phyloP scores from a whole-genome alignment of 768 basidiomycete species.

The Mrakia hoshinonis region DNA sequence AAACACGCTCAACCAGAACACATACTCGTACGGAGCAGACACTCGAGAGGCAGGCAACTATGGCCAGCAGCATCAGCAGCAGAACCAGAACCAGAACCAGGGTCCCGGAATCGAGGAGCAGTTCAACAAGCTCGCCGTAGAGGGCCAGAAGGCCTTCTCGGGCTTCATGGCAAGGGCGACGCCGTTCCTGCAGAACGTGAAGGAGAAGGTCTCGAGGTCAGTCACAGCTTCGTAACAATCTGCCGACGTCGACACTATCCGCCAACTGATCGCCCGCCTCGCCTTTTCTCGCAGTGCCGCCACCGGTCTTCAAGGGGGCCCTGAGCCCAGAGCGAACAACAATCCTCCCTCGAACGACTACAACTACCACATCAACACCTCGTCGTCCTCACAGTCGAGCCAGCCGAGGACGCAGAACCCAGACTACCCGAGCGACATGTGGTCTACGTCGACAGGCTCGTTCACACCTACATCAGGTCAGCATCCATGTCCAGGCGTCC shows the following conservation, averaged over 20 bases:
- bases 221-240: not conserved
- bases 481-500: not conserved
- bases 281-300: not conserved
- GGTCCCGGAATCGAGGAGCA: conserved; percentile 25
- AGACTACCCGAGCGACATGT: conserved; percentile 15
- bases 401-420: conserved; percentile 17
- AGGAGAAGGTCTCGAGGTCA: conserved; percentile 22
- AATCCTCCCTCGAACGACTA: conserved; percentile 4
- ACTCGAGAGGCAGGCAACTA: not conserved
- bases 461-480: not conserved
- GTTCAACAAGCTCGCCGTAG: conserved; percentile 23
- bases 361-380: conserved; percentile 17
- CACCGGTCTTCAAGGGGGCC: not conserved
- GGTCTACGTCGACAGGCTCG: conserved; percentile 4
- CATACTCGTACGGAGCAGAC: conserved; percentile 4
- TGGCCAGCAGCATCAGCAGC: not conserved
- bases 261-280: not conserved
- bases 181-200: conserved; percentile 15
- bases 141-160: conserved; percentile 19
- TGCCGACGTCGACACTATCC: no score
- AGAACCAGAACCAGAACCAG: not conserved
- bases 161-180: conserved; percentile 15
- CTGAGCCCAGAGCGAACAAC: not conserved
- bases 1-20: not conserved
- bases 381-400: not conserved